Evolutionary conservation across 441 rosid species (phyloP), one percentile per base, ranked within the genome.

Genomic region (Cnidoscolus chayamansa): DNA sequence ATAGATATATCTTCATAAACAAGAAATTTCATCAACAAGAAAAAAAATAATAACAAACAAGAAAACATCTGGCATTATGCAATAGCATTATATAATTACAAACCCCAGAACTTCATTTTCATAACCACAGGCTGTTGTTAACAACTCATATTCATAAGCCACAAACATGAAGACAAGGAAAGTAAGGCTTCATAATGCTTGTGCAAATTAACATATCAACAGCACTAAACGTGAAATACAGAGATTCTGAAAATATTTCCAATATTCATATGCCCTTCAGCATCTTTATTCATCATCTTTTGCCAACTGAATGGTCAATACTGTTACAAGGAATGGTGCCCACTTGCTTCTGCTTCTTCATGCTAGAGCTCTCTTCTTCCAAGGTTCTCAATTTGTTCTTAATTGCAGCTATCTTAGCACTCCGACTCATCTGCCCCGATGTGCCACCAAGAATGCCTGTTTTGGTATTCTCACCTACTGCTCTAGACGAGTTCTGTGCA

Each of bases 351-450:
- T 73, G 96, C 86, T 85, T 93, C 88, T 94, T 94, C 31, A 72
- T 64, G 40, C 82, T 61, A 9, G 82, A 67, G 61, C 74, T 81
- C 79, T 85, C 87, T 47, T 87, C 93, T 65, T 88, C 98, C 85
- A 94, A 81, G 61, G 88, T 76, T 84, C 86, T 90, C 84, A 94
- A 79, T 78, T 94, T 94, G 85, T 82, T 91, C 87, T 89, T 94
- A 63, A 91, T 90, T 17, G 94, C 97, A 53, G 96, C 83, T 65
- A 91, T 88, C 82, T 90, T 91, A 16, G 88, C 93, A 8, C 81
- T 84, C 63, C 88, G 86, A 71, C 80, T 91, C 82, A 79, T 81
- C 78, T 85, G 90, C 60, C 84, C 87, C 0, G 85, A 81, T 73
- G 73, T 67, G 75, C 85, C 81, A 51, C 93, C 84, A 6, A 71